phyloP scores from a whole-genome alignment of 1,284 basidiomycete genomes.

The Cystobasidiaceae sp. region DNA sequence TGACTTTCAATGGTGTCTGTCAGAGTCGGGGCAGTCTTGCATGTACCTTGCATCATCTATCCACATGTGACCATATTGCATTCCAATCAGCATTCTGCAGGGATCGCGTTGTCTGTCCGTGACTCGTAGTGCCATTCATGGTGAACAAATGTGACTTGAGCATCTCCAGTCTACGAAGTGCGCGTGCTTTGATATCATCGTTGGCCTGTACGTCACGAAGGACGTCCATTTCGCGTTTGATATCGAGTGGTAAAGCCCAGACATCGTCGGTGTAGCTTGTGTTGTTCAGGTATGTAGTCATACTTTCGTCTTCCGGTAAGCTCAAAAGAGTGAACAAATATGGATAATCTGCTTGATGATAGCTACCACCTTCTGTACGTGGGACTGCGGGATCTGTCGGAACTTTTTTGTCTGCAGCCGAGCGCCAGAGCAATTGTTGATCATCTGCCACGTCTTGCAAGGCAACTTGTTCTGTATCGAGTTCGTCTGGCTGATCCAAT shows the following conservation, averaged over 20 bases:
- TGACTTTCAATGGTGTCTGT: background rate
- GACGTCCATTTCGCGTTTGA: constrained; percentile 22
- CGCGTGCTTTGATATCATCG: background rate
- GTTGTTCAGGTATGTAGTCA: constrained; percentile 2
- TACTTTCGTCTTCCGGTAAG: constrained; percentile 19
- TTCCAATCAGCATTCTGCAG: constrained; percentile 1
- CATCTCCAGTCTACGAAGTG: constrained; percentile 21
- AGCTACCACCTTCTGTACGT: background rate
- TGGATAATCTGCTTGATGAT: constrained; percentile 1
- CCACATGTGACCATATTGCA: background rate
- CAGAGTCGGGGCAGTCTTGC: background rate
- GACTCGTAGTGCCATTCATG: background rate
- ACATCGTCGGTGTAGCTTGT: constrained; percentile 31
- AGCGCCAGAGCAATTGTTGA: background rate
- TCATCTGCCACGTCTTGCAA: background rate
- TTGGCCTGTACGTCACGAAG: background rate
- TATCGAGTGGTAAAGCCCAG: constrained; percentile 11
- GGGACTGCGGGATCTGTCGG: constrained; percentile 14
- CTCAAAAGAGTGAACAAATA: constrained; percentile 11
- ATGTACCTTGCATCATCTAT: background rate
- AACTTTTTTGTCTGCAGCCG: background rate
- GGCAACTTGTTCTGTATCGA: constrained; percentile 2
- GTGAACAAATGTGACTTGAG: constrained; percentile 7
- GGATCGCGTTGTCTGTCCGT: background rate
- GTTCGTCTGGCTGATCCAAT: background rate